phyloP scores from a whole-genome alignment of 805 yeast genomes.

The Saccharomyces cerevisiae region DNA sequence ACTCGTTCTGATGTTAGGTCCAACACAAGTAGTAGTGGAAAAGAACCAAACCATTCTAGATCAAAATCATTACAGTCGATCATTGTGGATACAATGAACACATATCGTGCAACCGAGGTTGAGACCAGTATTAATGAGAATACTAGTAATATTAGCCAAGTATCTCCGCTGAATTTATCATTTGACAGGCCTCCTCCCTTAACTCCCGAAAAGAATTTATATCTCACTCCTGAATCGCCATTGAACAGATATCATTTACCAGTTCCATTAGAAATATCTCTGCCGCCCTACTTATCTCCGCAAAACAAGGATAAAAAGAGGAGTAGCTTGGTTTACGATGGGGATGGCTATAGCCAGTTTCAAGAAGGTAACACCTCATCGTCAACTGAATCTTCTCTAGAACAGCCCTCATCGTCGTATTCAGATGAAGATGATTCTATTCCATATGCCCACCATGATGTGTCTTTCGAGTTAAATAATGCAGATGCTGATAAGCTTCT shows the following conservation, averaged over 20 bases:
- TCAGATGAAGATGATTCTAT: conserved; percentile 12
- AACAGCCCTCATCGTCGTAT: background rate
- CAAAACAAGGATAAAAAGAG: conserved; percentile 23
- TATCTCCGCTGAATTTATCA: conserved; percentile 15
- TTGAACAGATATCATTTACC: conserved; percentile 30
- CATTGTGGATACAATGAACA: conserved; percentile 21
- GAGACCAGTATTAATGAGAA: background rate
- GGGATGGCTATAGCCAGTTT: conserved; percentile 30
- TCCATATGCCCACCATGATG: conserved; percentile 23
- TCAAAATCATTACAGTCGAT: conserved; percentile 23
- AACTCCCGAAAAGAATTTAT: conserved; percentile 16
- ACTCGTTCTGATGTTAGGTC: background rate
- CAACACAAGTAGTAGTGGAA: background rate
- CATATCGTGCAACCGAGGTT: conserved; percentile 1
- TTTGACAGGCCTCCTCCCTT: background rate
- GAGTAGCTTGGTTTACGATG: conserved; percentile 31
- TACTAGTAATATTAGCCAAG: conserved; percentile 6
- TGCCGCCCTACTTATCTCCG: conserved; percentile 35
- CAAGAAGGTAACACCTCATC: conserved; percentile 4
- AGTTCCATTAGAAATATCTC: conserved; percentile 31
- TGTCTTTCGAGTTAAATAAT: conserved; percentile 18
- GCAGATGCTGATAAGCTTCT: conserved; percentile 17
- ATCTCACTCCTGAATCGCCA: conserved; percentile 32
- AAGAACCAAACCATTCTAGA: conserved; percentile 4
- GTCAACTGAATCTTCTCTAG: conserved; percentile 1